Evolutionary conservation across 179 eudicot genomes (phyloP), one percentile per base, ranked within the genome.

Genomic region (Nepenthes alata): DNA sequence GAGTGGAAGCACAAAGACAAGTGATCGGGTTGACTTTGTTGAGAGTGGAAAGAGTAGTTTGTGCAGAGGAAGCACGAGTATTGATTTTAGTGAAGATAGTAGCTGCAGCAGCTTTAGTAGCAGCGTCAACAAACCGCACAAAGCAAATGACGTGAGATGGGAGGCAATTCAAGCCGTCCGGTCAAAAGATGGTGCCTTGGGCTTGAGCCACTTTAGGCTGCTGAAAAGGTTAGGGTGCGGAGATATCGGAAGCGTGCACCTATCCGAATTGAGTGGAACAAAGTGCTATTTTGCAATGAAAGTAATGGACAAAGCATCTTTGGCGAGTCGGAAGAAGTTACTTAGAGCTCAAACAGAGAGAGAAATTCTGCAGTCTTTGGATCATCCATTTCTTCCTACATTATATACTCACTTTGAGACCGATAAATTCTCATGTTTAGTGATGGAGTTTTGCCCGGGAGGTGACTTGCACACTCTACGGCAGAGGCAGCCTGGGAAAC

Each of bases 381-480:
- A 81, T 58, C 86, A 81, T 61, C 86, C 86, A 0, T 81, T 81
- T 65, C 83, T 81, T 67, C 86, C 86, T 36, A 78, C 83, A 12
- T 53, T 81, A 36, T 81, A 81, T 58, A 59, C 81, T 12, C 86
- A 81, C 59, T 81, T 81, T 63, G 86, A 78, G 77, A 78, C 86
- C 0, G 83, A 81, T 11, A 81, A 81, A 67, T 78, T 78, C 61
- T 81, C 86, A n/a, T 81, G 86, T 63, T 71, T 81, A 71, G 83
- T 79, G 12, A 81, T 79, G 86, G 86, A 81, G 63, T 81, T 81
- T 55, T 81, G 86, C 71, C 83, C 83, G 0, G 86, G 86, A 14
- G 86, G 83, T 52, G 86, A 82, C 49, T 68, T 82, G 65, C 86
- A 82, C 63, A 69, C 81, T 53, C 81, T 82, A 16, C 72, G 86